Conservation (phyloP, 768 basidiomycete genomes). For the Leucocoprinus sp. region DNA sequence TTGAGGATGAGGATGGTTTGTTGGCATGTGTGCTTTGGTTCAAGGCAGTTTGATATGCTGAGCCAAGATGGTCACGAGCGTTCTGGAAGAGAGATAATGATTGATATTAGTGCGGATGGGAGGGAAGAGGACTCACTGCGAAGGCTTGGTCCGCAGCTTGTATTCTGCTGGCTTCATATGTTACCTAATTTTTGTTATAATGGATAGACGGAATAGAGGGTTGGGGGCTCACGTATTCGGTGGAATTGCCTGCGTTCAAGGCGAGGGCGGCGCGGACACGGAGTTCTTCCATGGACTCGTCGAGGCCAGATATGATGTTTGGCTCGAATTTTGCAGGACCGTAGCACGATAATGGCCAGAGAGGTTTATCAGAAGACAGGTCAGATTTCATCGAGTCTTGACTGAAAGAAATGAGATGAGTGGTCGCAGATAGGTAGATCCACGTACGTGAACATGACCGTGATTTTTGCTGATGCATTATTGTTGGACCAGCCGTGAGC, state of each 20-base stretch:
- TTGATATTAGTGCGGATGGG: background rate
- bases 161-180: slow-evolving; percentile 53
- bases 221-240: slow-evolving; percentile 58
- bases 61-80: slow-evolving; percentile 38
- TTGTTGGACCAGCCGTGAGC: slow-evolving; percentile 34
- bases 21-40: slow-evolving; percentile 11
- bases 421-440: background rate
- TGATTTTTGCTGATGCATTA: slow-evolving; percentile 16
- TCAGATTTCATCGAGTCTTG: slow-evolving; percentile 57
- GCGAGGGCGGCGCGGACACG: slow-evolving; percentile 56
- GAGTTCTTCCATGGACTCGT: slow-evolving; percentile 75
- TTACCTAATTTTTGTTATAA: slow-evolving; percentile 25
- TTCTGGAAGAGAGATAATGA: slow-evolving; percentile 23
- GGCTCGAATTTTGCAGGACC: slow-evolving; percentile 71
- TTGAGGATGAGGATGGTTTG: background rate
- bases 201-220: background rate
- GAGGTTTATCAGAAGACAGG: slow-evolving; percentile 61
- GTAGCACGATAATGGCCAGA: slow-evolving; percentile 76
- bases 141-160: slow-evolving; percentile 42
- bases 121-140: slow-evolving; percentile 21
- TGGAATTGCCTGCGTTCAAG: slow-evolving; percentile 40
- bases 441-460: slow-evolving; percentile 33
- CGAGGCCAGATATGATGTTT: slow-evolving; percentile 52
- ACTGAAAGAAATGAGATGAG: slow-evolving; percentile 26
- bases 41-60: slow-evolving; percentile 34